These are phyloP conservation scores for Cryphonectria nitschkei DNA, from an alignment of 2,329 filamentous ascomycete genomes.

Conservation along the genomic window DNA sequence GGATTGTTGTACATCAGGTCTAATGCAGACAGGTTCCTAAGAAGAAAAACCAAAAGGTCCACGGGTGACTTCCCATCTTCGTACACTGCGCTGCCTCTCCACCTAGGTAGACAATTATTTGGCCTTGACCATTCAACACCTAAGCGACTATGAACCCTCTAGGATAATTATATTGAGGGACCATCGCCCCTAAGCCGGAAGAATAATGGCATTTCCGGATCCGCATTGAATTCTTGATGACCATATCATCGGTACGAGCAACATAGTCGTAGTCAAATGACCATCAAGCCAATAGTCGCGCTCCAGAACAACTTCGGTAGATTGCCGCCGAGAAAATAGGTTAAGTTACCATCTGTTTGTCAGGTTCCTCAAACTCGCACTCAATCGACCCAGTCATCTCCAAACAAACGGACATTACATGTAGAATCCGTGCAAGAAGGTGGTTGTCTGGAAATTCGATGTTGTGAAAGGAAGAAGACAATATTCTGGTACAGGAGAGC, in stretches of 20 bases:
- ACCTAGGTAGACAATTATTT: no score
- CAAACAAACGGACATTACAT: neutral
- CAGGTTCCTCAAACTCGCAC: neutral
- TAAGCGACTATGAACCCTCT: neutral
- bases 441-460: neutral
- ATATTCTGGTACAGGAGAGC: neutral
- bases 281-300: neutral
- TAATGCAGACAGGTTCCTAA: no score
- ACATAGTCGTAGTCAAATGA: neutral
- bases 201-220: neutral
- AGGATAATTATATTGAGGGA: neutral
- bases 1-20: neutral
- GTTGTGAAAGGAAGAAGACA: neutral
- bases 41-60: neutral
- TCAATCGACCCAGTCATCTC: neutral
- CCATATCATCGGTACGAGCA: neutral
- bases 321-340: constrained; percentile 1
- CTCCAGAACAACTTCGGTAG: neutral
- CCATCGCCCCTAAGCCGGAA: neutral
- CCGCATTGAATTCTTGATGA: neutral
- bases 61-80: neutral
- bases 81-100: no score
- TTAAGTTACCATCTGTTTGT: neutral
- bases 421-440: neutral
- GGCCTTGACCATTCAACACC: no score